Base-by-base conservation (phyloP, 2,329 filamentous ascomycete species). In the Talaromyces sp. region DNA sequence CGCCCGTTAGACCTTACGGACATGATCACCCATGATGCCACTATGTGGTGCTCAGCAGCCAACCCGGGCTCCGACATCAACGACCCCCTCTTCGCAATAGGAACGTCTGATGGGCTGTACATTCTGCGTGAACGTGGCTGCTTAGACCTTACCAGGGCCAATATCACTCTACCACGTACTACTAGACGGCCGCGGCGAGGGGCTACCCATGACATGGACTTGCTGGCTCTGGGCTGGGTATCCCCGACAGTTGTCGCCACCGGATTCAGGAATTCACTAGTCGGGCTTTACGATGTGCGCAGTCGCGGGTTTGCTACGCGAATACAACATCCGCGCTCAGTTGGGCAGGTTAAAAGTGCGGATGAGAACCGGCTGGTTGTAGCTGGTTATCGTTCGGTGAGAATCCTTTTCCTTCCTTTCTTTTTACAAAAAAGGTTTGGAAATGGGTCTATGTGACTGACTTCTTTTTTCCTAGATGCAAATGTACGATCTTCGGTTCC, bases 401-500 rank as follows among this genome's bases (percentile, higher is more conserved):
- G 72, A 62, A n/a, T n/a, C n/a, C n/a, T n/a, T n/a, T n/a, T n/a
- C n/a, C n/a, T n/a, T n/a, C n/a, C n/a, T n/a, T n/a, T n/a, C n/a
- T n/a, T n/a, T n/a, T n/a, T n/a, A n/a, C n/a, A 14, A 29, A 41
- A 31, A 17, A 43, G 10, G 3, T n/a, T 24, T 53, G 21, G 5
- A 35, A 35, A 14, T 14, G 4, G 32, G 4, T 35, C n/a, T 13
- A 14, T 35, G 13, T 26, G 3, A 43, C 17, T 59, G 3, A 49
- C 35, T 31, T 10, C 43, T 9, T 11, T 43, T 21, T 10, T 8
- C 31, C 41, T 63, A 78, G 75, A 67, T 78, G 21, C 68, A 71
- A 63, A 76, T 77, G 71, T 78, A 77, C 59, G 76, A 78, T 59
- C 67, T 78, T 29, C 75, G 76, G 24, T 77, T 68, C 58, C 65